Conservation (phyloP, 768 basidiomycete genomes). For the Saitozyma podzolica region DNA sequence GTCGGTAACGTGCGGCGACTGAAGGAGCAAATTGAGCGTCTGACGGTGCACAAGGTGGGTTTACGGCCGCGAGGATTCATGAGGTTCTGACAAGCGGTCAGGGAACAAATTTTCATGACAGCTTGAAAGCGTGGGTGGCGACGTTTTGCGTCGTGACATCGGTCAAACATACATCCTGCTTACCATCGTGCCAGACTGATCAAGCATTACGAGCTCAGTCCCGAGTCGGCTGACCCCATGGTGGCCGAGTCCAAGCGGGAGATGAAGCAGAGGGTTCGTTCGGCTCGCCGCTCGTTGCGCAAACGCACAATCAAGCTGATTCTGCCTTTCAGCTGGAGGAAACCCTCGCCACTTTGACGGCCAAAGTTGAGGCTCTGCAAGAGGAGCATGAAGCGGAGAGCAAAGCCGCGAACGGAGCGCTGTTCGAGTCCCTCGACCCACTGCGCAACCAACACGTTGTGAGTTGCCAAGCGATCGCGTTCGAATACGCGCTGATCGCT, state of each 20-base stretch:
- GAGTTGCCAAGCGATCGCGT: conserved; percentile 6
- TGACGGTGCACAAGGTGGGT: conserved; percentile 35
- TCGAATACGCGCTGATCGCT: conserved; percentile 2
- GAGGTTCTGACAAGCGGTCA: conserved; percentile 3
- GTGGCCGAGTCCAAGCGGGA: neutral
- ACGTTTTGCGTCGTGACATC: neutral
- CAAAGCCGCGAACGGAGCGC: conserved; percentile 11
- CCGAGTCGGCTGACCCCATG: neutral
- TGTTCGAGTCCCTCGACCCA: conserved; percentile 40
- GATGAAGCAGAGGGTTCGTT: neutral
- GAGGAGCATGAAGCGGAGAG: conserved; percentile 24
- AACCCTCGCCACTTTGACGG: conserved; percentile 18
- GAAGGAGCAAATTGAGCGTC: conserved; percentile 28
- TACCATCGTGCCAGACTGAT: conserved; percentile 20
- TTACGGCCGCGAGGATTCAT: neutral
- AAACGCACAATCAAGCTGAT: neutral
- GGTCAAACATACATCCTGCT: neutral
- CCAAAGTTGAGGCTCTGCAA: conserved; percentile 14
- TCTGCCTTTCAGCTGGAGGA: conserved; percentile 20
- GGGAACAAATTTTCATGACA: conserved; percentile 29
- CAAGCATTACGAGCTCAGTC: conserved; percentile 24
- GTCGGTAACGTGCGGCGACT: conserved; percentile 27
- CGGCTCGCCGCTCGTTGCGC: neutral
- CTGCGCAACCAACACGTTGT: conserved; percentile 33
- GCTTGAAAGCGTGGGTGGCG: conserved; percentile 25